Evolutionary conservation across 2,329 filamentous ascomycete genomes (phyloP).

Genomic region (Aspergillus terreus): DNA sequence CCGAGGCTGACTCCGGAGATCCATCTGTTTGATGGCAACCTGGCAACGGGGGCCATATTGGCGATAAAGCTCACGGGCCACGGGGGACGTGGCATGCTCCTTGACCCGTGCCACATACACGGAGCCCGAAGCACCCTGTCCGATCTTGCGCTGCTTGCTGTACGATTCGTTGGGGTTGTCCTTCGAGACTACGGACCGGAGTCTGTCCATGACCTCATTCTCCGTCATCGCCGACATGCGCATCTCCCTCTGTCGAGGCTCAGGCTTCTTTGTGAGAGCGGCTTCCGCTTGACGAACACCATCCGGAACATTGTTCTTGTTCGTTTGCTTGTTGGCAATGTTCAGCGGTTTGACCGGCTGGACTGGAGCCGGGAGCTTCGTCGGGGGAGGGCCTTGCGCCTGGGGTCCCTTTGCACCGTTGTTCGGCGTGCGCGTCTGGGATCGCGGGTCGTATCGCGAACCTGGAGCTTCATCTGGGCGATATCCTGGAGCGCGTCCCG

Average conservation of each 20-base stretch:
- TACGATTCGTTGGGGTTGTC: slow-evolving; percentile 93
- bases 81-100: slow-evolving; percentile 74
- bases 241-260: slow-evolving; percentile 82
- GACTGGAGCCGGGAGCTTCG: slow-evolving; percentile 55
- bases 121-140: slow-evolving; percentile 94
- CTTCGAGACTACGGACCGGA: slow-evolving; percentile 92
- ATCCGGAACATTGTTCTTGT: slow-evolving; percentile 51
- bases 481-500: slow-evolving; percentile 35
- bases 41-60: slow-evolving; percentile 78
- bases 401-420: slow-evolving; percentile 41
- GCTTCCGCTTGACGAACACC: slow-evolving; percentile 85
- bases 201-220: slow-evolving; percentile 91
- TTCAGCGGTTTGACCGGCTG: slow-evolving; percentile 72
- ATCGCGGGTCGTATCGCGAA: slow-evolving; percentile 23
- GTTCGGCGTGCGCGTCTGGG: slow-evolving; percentile 36
- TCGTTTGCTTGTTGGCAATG: slow-evolving; percentile 63
- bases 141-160: slow-evolving; percentile 99
- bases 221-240: slow-evolving; percentile 99
- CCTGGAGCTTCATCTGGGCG: slow-evolving; percentile 21
- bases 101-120: slow-evolving; percentile 97
- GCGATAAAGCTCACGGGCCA: slow-evolving; percentile 73
- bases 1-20: slow-evolving; percentile 90
- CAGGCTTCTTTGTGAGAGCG: slow-evolving; percentile 75
- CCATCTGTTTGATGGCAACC: slow-evolving; percentile 99
- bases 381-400: slow-evolving; percentile 49